Percentiles rank a stretch among this genome's conserved stretches.
Conservation (phyloP, 2,329 filamentous ascomycete genomes). For the Colletotrichum orchidophilum region DNA sequence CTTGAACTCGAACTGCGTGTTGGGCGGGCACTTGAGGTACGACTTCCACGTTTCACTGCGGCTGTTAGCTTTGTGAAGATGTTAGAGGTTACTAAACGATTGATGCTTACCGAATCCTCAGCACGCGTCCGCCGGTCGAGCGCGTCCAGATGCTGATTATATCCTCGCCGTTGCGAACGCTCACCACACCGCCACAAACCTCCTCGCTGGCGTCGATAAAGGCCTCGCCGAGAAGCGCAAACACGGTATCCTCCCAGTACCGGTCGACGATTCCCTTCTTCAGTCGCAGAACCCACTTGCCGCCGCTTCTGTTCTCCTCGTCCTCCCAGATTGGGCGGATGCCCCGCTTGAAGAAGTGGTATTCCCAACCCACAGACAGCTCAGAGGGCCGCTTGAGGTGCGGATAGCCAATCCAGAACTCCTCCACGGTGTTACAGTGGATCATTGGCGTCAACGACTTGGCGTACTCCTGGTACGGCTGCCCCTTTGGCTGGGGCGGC, state of each 20-base stretch:
- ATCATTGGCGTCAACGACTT: conserved; percentile 93
- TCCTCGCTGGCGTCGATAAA: conserved; percentile 93
- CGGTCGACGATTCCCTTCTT: conserved; percentile 98
- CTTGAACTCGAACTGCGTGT: conserved; percentile 94
- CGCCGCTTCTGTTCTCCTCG: conserved; percentile 93
- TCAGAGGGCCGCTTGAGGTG: conserved; percentile 90
- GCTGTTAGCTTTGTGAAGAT: conserved; percentile 16
- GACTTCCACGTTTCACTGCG: conserved; percentile 92
- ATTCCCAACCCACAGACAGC: conserved; percentile 93
- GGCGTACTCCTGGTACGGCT: conserved; percentile 88
- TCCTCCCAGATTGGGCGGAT: conserved; percentile 99
- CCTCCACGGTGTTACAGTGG: conserved; percentile 82
- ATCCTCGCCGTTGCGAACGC: conserved; percentile 94
- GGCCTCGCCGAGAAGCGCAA: conserved; percentile 92
- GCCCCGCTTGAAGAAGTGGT: conserved; percentile 97
- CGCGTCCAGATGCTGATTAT: conserved; percentile 98
- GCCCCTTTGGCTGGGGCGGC: conserved; percentile 95
- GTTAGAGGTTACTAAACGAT: no score
- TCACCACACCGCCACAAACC: conserved; percentile 93
- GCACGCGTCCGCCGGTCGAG: conserved; percentile 89
- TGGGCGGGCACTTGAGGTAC: conserved; percentile 83
- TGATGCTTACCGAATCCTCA: conserved; percentile 96
- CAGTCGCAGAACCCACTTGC: conserved; percentile 96
- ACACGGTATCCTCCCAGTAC: conserved; percentile 94
- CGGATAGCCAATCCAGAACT: conserved; percentile 89